A percentile compares a stretch with the other conserved stretches of the same genome.
Evolutionary conservation across 2,329 filamentous ascomycete genomes (phyloP).

Genomic region (Nemania diffusa): DNA sequence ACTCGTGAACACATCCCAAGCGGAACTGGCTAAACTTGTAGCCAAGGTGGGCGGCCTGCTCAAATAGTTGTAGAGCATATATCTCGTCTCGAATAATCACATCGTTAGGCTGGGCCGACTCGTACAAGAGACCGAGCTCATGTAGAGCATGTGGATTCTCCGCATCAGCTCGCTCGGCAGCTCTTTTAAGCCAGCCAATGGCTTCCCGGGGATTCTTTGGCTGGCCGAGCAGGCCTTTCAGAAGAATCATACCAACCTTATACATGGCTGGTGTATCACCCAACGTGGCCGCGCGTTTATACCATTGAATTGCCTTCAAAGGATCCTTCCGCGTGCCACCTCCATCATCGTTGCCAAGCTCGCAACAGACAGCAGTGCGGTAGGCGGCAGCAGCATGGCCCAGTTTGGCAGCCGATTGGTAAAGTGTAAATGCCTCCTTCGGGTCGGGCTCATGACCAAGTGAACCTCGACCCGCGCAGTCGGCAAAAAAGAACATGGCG

Average conservation of each 20-base stretch:
- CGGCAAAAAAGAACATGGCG: conserved; percentile 93
- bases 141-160: conserved; percentile 97
- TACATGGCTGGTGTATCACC: conserved; percentile 97
- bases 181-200: conserved; percentile 90
- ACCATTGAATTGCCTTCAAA: conserved; percentile 97
- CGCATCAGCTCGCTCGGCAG: conserved; percentile 84
- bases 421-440: conserved; percentile 92
- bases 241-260: conserved; percentile 94
- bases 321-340: conserved; percentile 92
- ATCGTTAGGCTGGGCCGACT: conserved; percentile 73
- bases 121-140: conserved; percentile 78
- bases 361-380: conserved; percentile 94
- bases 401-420: conserved; percentile 91
- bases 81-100: conserved; percentile 81
- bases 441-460: conserved; percentile 83
- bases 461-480: conserved; percentile 84
- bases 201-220: conserved; percentile 84
- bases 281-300: conserved; percentile 88
- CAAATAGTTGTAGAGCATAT: conserved; percentile 84
- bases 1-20: conserved; percentile 88
- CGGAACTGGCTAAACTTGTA: conserved; percentile 97
- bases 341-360: conserved; percentile 93
- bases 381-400: conserved; percentile 90
- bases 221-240: conserved; percentile 94
- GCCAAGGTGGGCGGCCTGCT: conserved; percentile 84